Base-by-base conservation (phyloP, 306 rosid genomes). In the Rosa lucieae region DNA sequence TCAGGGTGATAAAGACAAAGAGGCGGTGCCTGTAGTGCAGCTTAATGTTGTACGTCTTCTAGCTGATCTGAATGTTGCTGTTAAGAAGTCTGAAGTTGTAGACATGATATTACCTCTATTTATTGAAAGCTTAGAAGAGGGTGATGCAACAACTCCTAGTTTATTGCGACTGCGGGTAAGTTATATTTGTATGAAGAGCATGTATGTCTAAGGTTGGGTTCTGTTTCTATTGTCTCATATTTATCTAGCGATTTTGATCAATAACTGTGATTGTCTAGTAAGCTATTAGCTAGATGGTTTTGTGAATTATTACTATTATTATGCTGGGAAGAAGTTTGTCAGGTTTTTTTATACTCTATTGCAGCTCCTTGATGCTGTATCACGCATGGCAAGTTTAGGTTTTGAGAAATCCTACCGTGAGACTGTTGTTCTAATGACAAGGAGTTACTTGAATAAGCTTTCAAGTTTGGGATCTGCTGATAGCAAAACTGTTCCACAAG, bases 401-500 rank as follows among this genome's bases (percentile, higher is more conserved):
- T 95, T 95, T 81, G 99, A 95, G 81, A 95, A 95, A 91, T 91
- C 99, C 80, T 95, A 95, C 83, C 97, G 97, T 23, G 99, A 95
- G 88, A 91, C 99, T 23, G 92, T 95, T 77, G 99, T 95, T 87
- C 79, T 95, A 88, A 85, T 95, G 94, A 95, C 97, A 71, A 92
- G 99, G 86, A 92, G 98, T 91, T 95, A 95, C 90, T 79, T 95
- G 75, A 87, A 85, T 84, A 95, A 95, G 85, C 96, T 93, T 77
- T 90, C 98, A 17, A 89, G 82, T 83, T 85, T 93, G 78, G 99
- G 98, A 83, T 92, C 98, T 73, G 95, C 90, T 74, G 99, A 93
- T 81, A 93, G 90, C 88, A 93, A 84, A 89, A 95, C 98, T 68
- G 89, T 91, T 83, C 94, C 96, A 76, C 78, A 90, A 40, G 98